phyloP scores from a whole-genome alignment of 2,329 filamentous ascomycete genomes.

The Trichophyton benhamiae region DNA sequence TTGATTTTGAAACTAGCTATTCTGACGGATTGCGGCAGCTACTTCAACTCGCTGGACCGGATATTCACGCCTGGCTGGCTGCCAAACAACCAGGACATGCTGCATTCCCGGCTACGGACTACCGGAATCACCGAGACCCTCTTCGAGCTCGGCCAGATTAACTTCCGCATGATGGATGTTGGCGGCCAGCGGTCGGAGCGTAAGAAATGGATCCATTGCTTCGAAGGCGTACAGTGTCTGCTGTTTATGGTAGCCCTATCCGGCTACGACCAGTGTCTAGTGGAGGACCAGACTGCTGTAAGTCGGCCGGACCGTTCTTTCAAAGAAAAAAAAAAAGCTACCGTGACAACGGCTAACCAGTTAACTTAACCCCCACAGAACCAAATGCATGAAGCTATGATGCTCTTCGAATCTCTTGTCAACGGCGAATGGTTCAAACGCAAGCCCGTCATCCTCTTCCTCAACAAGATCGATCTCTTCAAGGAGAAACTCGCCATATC shows the following conservation, averaged over 20 bases:
- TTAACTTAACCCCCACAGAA: constrained; percentile 42
- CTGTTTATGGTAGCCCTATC: constrained; percentile 91
- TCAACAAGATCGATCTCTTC: constrained; percentile 83
- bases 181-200: constrained; percentile 84
- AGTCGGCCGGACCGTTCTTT: constrained; percentile 27
- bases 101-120: constrained; percentile 78
- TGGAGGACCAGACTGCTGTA: constrained; percentile 93
- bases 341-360: not conserved
- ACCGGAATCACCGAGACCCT: constrained; percentile 93
- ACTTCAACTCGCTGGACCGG: constrained; percentile 66
- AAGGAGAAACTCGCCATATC: constrained; percentile 60
- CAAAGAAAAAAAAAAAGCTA: not conserved
- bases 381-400: constrained; percentile 81
- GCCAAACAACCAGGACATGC: constrained; percentile 85
- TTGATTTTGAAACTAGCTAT: too few species aligned
- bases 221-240: constrained; percentile 84
- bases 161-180: constrained; percentile 94
- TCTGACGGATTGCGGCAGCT: constrained; percentile 43
- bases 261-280: constrained; percentile 89
- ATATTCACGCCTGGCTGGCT: constrained; percentile 67
- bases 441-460: constrained; percentile 69
- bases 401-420: constrained; percentile 75
- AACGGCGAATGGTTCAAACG: constrained; percentile 79
- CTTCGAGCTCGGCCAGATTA: constrained; percentile 82
- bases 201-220: constrained; percentile 97